Evolutionary conservation across 164 flowering plant genomes (phyloP).

Genomic region (Dillenia suffruticosa): DNA sequence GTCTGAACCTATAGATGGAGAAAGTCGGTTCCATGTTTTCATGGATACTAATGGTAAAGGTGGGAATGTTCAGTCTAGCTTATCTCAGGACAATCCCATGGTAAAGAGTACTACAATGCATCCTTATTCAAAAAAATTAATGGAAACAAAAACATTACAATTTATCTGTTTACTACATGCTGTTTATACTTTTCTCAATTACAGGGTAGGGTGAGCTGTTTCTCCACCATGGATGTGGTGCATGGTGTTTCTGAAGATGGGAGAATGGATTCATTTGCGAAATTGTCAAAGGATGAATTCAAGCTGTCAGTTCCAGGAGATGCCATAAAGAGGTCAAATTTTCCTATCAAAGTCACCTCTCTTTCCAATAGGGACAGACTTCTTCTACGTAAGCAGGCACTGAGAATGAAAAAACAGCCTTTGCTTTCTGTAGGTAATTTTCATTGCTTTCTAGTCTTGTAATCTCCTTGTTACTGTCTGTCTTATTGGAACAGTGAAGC

Average conservation of each 20-base stretch:
- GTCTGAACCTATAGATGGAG: constrained; percentile 9
- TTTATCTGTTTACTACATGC: neutral
- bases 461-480: too few species aligned
- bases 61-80: constrained; percentile 9
- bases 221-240: constrained; percentile 10
- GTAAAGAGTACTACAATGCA: constrained; percentile 4
- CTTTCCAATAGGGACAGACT: constrained; percentile 92
- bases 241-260: constrained; percentile 11
- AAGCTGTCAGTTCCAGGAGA: constrained; percentile 12
- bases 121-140: too few species aligned
- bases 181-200: constrained; percentile 15
- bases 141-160: neutral
- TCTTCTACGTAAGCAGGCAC: constrained; percentile 77
- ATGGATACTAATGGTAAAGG: constrained; percentile 7
- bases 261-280: constrained; percentile 11
- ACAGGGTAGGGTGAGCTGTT: constrained; percentile 8
- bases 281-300: constrained; percentile 5
- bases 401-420: constrained; percentile 70
- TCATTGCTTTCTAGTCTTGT: neutral
- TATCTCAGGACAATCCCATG: constrained; percentile 8
- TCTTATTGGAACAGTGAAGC: too few species aligned
- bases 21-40: constrained; percentile 5
- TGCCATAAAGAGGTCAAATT: constrained; percentile 7
- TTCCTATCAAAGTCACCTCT: constrained; percentile 19
- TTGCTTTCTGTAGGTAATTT: constrained; percentile 81